phyloP scores from a whole-genome alignment of 164 flowering plant species.

The Sedum album region DNA sequence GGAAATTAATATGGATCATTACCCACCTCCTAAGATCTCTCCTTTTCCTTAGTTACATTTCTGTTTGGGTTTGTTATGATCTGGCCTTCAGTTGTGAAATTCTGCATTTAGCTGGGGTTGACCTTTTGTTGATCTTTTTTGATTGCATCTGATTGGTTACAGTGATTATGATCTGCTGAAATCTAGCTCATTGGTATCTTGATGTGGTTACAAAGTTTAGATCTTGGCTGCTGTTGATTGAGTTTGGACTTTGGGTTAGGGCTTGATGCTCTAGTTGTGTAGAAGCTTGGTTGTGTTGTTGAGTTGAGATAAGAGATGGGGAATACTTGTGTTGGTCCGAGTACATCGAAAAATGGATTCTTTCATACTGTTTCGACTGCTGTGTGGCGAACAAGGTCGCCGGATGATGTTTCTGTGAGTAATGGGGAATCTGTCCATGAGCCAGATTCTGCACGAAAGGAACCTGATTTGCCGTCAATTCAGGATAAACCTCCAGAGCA shows the following conservation, averaged over 20 bases:
- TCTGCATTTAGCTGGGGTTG: not conserved
- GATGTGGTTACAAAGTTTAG: not conserved
- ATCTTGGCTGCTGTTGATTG: not conserved
- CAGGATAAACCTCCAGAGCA: constrained; percentile 9
- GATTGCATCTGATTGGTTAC: not conserved
- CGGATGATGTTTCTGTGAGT: not conserved
- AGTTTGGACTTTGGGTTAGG: not conserved
- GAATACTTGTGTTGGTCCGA: constrained; percentile 8
- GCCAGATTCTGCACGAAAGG: not conserved
- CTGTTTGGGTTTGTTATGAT: not conserved
- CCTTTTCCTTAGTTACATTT: not conserved
- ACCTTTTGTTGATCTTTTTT: not conserved
- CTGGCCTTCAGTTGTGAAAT: not conserved
- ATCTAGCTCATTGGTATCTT: not conserved
- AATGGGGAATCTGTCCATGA: constrained; percentile 3
- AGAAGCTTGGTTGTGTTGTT: not conserved
- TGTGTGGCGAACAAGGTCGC: constrained; percentile 8
- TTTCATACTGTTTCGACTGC: constrained; percentile 6
- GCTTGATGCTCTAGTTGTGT: not conserved
- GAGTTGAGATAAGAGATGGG: constrained; percentile 1
- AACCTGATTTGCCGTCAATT: not conserved
- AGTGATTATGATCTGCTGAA: too few species aligned
- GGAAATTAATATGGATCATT: not conserved
- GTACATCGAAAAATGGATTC: constrained; percentile 6
- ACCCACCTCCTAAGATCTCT: not conserved